Conservation (phyloP, 108 stramenopile species). For the Mayamaea pseudoterrestris region DNA sequence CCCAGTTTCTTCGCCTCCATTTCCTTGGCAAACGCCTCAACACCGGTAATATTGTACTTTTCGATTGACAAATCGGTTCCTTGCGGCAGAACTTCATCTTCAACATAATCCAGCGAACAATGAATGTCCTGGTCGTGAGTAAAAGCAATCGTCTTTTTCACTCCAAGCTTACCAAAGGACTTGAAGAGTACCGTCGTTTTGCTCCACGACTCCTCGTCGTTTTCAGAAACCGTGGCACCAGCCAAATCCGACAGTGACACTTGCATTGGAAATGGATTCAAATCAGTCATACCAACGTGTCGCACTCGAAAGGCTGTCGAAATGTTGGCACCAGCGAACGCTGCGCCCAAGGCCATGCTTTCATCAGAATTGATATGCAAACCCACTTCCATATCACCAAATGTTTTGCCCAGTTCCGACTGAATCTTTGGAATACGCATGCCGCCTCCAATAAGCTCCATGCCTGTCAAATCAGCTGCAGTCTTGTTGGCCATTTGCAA, state of each 20-base stretch:
- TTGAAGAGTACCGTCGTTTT: constrained; percentile 91
- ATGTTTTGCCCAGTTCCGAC: constrained; percentile 39
- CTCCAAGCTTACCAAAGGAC: constrained; percentile 57
- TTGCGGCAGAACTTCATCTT: constrained; percentile 43
- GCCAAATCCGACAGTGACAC: constrained; percentile 54
- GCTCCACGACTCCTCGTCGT: constrained; percentile 46
- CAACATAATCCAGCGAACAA: constrained; percentile 73
- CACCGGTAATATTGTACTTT: constrained; percentile 86
- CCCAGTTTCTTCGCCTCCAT: constrained; percentile 85
- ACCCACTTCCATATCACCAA: constrained; percentile 79
- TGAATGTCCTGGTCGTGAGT: constrained; percentile 85
- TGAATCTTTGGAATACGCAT: constrained; percentile 95
- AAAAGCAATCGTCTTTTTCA: constrained; percentile 94
- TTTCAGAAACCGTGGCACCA: constrained; percentile 11
- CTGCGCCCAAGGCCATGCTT: constrained; percentile 95
- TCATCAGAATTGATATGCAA: constrained; percentile 99
- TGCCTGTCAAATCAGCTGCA: constrained; percentile 75
- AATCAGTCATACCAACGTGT: constrained; percentile 90
- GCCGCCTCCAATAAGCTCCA: constrained; percentile 98
- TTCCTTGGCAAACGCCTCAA: constrained; percentile 84
- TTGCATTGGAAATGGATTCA: constrained; percentile 75
- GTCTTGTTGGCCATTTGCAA: constrained; percentile 68
- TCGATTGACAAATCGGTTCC: constrained; percentile 31
- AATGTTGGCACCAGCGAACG: constrained; percentile 97
- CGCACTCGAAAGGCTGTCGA: constrained; percentile 95